A percentile compares a stretch with the other conserved stretches of the same genome.
These are phyloP conservation scores for Mycosphaerelloides madeirae DNA, from an alignment of 2,329 filamentous ascomycete species.

Conservation along the genomic window DNA sequence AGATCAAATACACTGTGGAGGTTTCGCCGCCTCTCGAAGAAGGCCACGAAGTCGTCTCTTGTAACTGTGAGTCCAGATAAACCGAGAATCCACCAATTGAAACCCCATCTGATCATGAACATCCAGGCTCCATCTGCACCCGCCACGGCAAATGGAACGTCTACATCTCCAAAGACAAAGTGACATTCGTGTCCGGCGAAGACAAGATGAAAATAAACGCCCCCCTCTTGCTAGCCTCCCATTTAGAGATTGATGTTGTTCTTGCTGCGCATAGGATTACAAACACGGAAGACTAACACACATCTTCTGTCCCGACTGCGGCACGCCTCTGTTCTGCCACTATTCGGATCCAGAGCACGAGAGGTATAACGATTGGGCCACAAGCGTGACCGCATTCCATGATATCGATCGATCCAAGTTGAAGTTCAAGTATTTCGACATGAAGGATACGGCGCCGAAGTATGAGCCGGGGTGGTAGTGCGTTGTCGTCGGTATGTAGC, in stretches of 20 bases:
- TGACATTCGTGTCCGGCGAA: neutral
- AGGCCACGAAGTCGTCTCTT: neutral
- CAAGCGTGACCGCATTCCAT: neutral
- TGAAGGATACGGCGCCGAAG: neutral
- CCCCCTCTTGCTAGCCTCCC: neutral
- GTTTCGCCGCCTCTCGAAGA: neutral
- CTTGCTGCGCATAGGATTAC: neutral
- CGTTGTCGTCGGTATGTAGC: too few relatives aligned
- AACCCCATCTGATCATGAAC: neutral
- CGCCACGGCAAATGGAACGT: conserved; percentile 1
- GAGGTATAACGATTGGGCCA: neutral
- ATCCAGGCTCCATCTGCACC: conserved; percentile 1
- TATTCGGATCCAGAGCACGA: neutral
- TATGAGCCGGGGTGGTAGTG: neutral
- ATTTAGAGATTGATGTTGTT: neutral
- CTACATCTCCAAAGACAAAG: neutral
- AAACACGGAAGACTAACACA: neutral
- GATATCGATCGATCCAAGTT: neutral
- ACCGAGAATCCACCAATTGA: neutral
- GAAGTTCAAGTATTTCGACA: neutral
- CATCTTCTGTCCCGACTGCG: neutral
- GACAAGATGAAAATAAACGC: neutral
- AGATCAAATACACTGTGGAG: too few relatives aligned
- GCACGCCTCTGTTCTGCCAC: neutral
- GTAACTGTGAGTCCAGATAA: conserved; percentile 1